Evolutionary conservation across 1,284 basidiomycete species (phyloP).

Genomic region (Inonotus hispidus): DNA sequence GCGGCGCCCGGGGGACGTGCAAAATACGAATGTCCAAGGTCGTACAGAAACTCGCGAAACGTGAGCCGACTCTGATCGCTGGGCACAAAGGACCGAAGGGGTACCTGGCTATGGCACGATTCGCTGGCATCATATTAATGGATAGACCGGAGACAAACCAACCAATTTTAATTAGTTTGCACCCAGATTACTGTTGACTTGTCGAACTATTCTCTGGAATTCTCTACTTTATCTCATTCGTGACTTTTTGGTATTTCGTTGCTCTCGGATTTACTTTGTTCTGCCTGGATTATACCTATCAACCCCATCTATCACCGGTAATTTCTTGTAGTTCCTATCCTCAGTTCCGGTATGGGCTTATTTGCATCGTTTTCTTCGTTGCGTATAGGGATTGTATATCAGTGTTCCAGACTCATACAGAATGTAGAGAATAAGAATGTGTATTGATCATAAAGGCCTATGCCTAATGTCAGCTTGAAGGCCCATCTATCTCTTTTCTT

Average conservation of each 20-base stretch:
- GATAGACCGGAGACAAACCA: background rate
- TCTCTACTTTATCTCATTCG: background rate
- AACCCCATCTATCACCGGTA: too few species aligned
- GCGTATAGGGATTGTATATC: background rate
- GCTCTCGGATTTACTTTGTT: background rate
- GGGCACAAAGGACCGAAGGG: background rate
- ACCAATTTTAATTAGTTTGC: background rate
- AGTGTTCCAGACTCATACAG: too few species aligned
- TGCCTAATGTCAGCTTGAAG: background rate
- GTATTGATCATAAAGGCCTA: background rate
- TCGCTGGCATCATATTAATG: background rate
- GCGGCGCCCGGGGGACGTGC: background rate
- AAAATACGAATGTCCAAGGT: background rate
- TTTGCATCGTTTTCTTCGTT: background rate
- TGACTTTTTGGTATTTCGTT: background rate
- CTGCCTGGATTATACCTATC: background rate
- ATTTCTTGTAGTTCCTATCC: background rate
- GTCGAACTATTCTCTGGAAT: background rate
- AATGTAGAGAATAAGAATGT: background rate
- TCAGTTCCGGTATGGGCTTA: background rate
- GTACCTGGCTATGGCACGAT: background rate
- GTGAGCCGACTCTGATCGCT: background rate
- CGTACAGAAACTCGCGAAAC: background rate
- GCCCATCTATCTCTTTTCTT: background rate
- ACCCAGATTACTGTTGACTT: background rate